Conservation (phyloP, 305 asterid species). For the Ilex paraguariensis region DNA sequence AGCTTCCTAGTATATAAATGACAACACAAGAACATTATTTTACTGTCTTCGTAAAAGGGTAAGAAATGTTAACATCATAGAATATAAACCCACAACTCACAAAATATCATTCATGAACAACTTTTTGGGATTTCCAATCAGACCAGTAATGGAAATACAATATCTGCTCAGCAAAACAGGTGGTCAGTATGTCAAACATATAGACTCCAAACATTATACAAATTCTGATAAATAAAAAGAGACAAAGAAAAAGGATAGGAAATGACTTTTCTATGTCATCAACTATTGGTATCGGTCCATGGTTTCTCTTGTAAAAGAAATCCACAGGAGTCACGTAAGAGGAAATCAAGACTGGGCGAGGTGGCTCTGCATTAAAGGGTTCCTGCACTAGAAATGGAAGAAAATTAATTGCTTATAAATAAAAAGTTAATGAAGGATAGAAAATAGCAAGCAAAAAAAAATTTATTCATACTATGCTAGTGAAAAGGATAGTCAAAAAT, state of each 20-base stretch:
- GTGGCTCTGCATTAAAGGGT: slow-evolving; percentile 94
- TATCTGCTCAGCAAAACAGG: slow-evolving; percentile 45
- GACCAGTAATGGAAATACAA: slow-evolving; percentile 54
- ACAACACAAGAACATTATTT: slow-evolving; percentile 12
- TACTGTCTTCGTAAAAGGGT: background rate
- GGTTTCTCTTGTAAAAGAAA: slow-evolving; percentile 87
- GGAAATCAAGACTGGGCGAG: slow-evolving; percentile 55
- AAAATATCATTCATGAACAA: slow-evolving; percentile 75
- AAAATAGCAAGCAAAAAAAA: no score
- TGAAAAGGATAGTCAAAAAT: no score
- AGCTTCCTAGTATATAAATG: slow-evolving; percentile 54
- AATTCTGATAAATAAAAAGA: no score
- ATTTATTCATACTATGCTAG: no score
- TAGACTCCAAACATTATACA: no score
- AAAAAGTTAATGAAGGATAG: no score
- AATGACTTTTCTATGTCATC: slow-evolving; percentile 60
- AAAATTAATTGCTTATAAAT: no score
- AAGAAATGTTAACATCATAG: background rate
- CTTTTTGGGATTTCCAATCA: slow-evolving; percentile 37
- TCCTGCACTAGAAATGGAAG: slow-evolving; percentile 34
- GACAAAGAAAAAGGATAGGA: no score
- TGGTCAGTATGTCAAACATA: no score
- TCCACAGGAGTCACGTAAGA: slow-evolving; percentile 81
- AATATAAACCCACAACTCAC: slow-evolving; percentile 37
- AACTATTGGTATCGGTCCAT: slow-evolving; percentile 85